Evolutionary conservation across 2,329 filamentous ascomycete species (phyloP).

Genomic region (Podosphaera xanthii): DNA sequence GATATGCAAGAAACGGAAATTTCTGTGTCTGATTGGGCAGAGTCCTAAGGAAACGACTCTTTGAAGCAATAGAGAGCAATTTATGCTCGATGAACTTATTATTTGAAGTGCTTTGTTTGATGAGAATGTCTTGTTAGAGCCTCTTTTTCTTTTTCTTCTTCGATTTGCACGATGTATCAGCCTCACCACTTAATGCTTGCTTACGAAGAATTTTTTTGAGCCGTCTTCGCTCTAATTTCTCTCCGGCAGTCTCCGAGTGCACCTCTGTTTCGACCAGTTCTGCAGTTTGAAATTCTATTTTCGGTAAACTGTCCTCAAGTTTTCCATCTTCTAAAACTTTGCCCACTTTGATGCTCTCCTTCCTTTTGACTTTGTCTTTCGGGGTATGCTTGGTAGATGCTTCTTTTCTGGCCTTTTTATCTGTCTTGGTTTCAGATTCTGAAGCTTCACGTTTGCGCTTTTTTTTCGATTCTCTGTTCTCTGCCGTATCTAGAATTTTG

Average conservation of each 20-base stretch:
- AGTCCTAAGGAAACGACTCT: too few relatives aligned
- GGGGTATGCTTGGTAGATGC: background rate
- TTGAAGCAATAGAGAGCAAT: background rate
- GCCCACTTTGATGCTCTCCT: background rate
- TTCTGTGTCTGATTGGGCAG: too few relatives aligned
- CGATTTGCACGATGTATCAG: background rate
- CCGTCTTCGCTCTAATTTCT: background rate
- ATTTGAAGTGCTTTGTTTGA: background rate
- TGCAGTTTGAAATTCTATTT: too few relatives aligned
- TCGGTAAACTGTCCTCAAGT: too few relatives aligned
- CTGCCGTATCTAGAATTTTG: conserved; percentile 3
- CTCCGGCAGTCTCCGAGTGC: background rate
- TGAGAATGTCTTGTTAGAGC: background rate
- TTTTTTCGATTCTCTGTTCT: background rate
- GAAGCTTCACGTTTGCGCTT: background rate
- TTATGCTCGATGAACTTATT: background rate
- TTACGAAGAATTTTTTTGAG: background rate
- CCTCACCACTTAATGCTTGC: background rate
- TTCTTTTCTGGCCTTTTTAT: background rate
- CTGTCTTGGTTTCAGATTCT: background rate
- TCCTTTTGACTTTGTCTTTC: background rate
- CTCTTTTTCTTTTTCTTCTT: background rate
- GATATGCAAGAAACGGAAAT: too few relatives aligned
- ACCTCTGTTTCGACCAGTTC: background rate
- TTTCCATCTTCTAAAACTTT: background rate